These are phyloP conservation scores for Penicillium sp. DNA, from an alignment of 2,329 filamentous ascomycete genomes.

Conservation along the genomic window DNA sequence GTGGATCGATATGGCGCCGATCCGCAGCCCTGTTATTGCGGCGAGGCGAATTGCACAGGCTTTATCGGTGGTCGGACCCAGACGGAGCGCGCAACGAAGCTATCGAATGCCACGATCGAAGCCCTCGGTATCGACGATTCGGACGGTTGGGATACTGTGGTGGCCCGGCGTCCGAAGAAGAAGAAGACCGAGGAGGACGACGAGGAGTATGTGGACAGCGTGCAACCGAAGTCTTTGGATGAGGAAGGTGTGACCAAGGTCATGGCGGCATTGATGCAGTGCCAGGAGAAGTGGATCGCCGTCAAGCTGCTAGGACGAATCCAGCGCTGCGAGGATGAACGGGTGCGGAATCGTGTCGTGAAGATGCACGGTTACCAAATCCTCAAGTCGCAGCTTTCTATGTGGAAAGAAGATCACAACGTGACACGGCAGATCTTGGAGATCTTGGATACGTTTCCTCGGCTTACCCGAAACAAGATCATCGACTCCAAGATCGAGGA, in stretches of 20 bases:
- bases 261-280: slow-evolving; percentile 95
- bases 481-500: slow-evolving; percentile 92
- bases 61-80: slow-evolving; percentile 98
- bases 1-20: slow-evolving; percentile 97
- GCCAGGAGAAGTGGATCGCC: slow-evolving; percentile 99
- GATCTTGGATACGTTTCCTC: slow-evolving; percentile 83
- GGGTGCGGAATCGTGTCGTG: slow-evolving; percentile 82
- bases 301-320: slow-evolving; percentile 91
- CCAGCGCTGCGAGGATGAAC: slow-evolving; percentile 81
- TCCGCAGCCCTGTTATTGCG: slow-evolving; percentile 95
- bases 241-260: slow-evolving; percentile 87
- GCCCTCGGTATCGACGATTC: slow-evolving; percentile 92
- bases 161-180: slow-evolving; percentile 86
- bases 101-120: slow-evolving; percentile 86
- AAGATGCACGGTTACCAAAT: slow-evolving; percentile 98
- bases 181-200: slow-evolving; percentile 91
- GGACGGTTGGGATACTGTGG: slow-evolving; percentile 87
- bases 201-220: slow-evolving; percentile 90
- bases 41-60: slow-evolving; percentile 88
- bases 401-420: slow-evolving; percentile 87
- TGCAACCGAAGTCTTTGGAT: slow-evolving; percentile 75
- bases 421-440: slow-evolving; percentile 86
- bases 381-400: slow-evolving; percentile 79
- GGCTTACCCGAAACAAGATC: slow-evolving; percentile 95
- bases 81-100: slow-evolving; percentile 89